phyloP scores from a whole-genome alignment of 495 filamentous ascomycete species.

The Aspergillus steynii region DNA sequence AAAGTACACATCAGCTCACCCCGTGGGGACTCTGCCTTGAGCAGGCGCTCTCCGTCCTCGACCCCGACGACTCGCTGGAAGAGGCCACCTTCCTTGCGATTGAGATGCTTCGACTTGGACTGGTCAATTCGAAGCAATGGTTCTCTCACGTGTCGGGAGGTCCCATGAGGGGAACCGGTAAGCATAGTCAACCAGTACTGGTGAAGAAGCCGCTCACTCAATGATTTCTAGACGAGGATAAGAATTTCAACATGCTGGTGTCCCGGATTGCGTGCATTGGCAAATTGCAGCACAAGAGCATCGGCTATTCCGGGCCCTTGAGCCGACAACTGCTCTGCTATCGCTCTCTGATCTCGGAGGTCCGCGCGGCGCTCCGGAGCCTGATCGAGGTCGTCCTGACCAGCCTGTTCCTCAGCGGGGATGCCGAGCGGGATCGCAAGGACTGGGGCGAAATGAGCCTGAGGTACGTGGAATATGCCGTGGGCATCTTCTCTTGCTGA shows the following conservation, averaged over 20 bases:
- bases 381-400: constrained; percentile 76
- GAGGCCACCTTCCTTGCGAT: constrained; percentile 73
- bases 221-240: constrained; percentile 55
- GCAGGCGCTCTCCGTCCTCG: constrained; percentile 61
- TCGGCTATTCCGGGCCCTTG: constrained; percentile 92
- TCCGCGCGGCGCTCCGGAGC: constrained; percentile 76
- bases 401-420: constrained; percentile 77
- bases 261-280: constrained; percentile 82
- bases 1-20: constrained; percentile 72
- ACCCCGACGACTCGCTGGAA: constrained; percentile 55
- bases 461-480: constrained; percentile 52
- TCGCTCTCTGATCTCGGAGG: constrained; percentile 76
- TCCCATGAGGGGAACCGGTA: constrained; percentile 59
- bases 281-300: constrained; percentile 75
- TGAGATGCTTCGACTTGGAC: constrained; percentile 73
- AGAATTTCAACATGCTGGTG: constrained; percentile 71
- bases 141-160: constrained; percentile 60
- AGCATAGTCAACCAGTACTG: constrained; percentile 7
- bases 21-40: constrained; percentile 79
- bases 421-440: constrained; percentile 67
- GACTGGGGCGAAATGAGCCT: constrained; percentile 72
- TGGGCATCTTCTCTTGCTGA: constrained; percentile 25
- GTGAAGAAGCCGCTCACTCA: constrained; percentile 1
- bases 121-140: constrained; percentile 67
- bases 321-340: constrained; percentile 87